Conservation (phyloP, 1,284 basidiomycete genomes). For the Mycena citricolor region DNA sequence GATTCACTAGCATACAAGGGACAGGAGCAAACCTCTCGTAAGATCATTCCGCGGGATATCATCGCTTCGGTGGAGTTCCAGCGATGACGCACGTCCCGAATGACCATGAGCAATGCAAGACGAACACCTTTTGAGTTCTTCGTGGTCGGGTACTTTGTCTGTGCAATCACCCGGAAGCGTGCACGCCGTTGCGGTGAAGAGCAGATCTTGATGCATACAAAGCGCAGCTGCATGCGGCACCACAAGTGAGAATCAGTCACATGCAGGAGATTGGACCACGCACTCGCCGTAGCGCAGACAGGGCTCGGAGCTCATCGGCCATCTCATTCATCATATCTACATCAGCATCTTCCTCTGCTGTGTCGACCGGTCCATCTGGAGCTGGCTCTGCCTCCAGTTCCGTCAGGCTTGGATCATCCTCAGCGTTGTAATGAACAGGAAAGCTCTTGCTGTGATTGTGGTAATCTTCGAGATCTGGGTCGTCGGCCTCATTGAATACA, state of each 20-base stretch:
- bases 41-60: conserved; percentile 23
- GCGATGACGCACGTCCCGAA: conserved; percentile 25
- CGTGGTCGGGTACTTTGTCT: neutral
- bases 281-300: conserved; percentile 1
- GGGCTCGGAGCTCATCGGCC: conserved; percentile 1
- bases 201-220: neutral
- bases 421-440: conserved; percentile 31
- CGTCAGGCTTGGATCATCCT: conserved; percentile 25
- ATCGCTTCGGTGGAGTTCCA: conserved; percentile 33
- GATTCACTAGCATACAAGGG: neutral
- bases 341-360: conserved; percentile 13
- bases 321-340: neutral
- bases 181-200: conserved; percentile 2
- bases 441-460: conserved; percentile 27
- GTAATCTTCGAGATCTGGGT: conserved; percentile 31
- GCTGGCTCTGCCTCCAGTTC: conserved; percentile 20
- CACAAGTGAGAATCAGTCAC: neutral
- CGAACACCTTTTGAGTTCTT: neutral
- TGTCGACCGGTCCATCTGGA: conserved; percentile 12
- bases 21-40: conserved; percentile 12
- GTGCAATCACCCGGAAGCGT: neutral
- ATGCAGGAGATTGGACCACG: neutral
- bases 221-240: conserved; percentile 1
- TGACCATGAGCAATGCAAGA: conserved; percentile 23
- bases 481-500: conserved; percentile 30